Conservation (phyloP, 2,329 filamentous ascomycete genomes). For the Zalaria sp. region DNA sequence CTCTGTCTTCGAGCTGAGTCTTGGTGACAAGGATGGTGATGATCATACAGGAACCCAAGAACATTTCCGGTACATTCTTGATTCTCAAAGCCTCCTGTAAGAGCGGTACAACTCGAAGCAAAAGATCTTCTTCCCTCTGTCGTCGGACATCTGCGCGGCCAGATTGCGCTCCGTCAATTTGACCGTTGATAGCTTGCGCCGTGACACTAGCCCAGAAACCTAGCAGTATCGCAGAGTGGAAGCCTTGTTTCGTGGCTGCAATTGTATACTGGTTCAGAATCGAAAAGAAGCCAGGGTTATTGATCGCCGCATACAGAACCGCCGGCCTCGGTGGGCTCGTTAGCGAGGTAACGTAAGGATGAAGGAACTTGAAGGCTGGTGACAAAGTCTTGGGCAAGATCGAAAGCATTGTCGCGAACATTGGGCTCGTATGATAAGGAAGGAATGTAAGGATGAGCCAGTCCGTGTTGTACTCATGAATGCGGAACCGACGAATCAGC, state of each 20-base stretch:
- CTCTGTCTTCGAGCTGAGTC: conserved; percentile 60
- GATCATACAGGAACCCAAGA: conserved; percentile 84
- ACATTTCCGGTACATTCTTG: conserved; percentile 62
- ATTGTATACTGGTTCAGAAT: conserved; percentile 68
- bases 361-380: conserved; percentile 65
- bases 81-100: conserved; percentile 67
- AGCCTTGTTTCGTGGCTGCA: conserved; percentile 53
- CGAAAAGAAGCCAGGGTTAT: conserved; percentile 62
- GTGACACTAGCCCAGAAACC: conserved; percentile 86
- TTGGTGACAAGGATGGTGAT: conserved; percentile 76
- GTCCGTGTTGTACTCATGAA: conserved; percentile 81
- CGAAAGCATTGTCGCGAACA: conserved; percentile 74
- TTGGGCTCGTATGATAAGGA: conserved; percentile 76
- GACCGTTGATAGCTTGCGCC: conserved; percentile 71
- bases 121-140: conserved; percentile 64
- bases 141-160: conserved; percentile 63
- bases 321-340: conserved; percentile 65
- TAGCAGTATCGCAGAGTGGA: conserved; percentile 63
- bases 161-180: conserved; percentile 63
- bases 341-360: conserved; percentile 69
- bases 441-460: conserved; percentile 73
- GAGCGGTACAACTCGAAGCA: conserved; percentile 54
- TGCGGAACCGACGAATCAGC: conserved; percentile 67
- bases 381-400: conserved; percentile 70
- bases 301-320: conserved; percentile 70